These are phyloP conservation scores for Moesziomyces parantarcticus DNA, from an alignment of 1,284 basidiomycete genomes.

Conservation along the genomic window DNA sequence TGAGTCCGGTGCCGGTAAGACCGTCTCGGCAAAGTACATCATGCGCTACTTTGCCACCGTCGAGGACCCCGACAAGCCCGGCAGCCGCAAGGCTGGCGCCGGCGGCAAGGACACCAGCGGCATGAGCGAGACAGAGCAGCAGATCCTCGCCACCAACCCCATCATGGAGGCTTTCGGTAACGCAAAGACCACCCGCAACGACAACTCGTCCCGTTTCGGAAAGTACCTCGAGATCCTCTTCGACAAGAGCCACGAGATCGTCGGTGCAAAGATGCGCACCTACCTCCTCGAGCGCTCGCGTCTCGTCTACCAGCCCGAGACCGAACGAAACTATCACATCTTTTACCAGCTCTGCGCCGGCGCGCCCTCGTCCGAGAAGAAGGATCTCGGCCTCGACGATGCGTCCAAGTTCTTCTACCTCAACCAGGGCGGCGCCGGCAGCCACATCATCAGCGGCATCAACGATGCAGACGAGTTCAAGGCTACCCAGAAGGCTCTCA, in stretches of 20 bases:
- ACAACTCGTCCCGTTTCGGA: slow-evolving; percentile 98
- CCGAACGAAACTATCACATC: slow-evolving; percentile 97
- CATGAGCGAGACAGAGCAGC: slow-evolving; percentile 93
- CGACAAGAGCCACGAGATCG: slow-evolving; percentile 92
- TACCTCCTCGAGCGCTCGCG: slow-evolving; percentile 97
- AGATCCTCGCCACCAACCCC: slow-evolving; percentile 97
- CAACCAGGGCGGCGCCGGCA: slow-evolving; percentile 91
- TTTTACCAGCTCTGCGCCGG: slow-evolving; percentile 99
- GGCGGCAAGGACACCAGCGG: slow-evolving; percentile 74
- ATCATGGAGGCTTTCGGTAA: slow-evolving; percentile 99
- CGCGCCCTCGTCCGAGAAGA: slow-evolving; percentile 91
- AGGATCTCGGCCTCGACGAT: slow-evolving; percentile 91
- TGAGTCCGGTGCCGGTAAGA: slow-evolving; percentile 99
- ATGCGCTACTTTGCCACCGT: slow-evolving; percentile 99
- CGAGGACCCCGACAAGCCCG: slow-evolving; percentile 78
- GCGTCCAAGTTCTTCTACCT: slow-evolving; percentile 87
- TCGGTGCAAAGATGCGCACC: slow-evolving; percentile 95
- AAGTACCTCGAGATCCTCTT: slow-evolving; percentile 99
- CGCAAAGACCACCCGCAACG: slow-evolving; percentile 98
- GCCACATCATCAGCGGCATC: slow-evolving; percentile 83
- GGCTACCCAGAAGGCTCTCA: slow-evolving; percentile 90
- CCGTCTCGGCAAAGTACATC: slow-evolving; percentile 98
- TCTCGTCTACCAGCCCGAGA: slow-evolving; percentile 92
- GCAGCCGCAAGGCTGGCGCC: slow-evolving; percentile 50
- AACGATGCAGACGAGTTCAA: slow-evolving; percentile 96